Evolutionary conservation across 1,284 basidiomycete species (phyloP), one percentile per base, ranked within the genome.

Genomic region (Malassezia slooffiae): DNA sequence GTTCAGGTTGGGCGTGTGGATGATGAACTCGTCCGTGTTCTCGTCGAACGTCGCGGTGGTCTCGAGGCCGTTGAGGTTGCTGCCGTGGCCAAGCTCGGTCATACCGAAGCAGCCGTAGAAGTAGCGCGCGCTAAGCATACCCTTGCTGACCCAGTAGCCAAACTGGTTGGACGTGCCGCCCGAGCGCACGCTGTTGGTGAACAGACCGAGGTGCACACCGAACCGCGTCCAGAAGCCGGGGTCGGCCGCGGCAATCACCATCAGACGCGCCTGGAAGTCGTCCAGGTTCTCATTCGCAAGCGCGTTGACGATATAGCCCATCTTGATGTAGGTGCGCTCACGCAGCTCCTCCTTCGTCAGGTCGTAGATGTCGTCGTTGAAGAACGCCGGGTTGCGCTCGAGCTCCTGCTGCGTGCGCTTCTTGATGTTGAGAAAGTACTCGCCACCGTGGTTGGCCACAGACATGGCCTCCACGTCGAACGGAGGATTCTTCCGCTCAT

Each of bases 91-190:
- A 10, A 73, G 57, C 60, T 73, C 72, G 20, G 72, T 77, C 76
- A 78, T 77, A 41, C 74, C 75, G 48, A 77, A 77, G 65, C 76
- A 77, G 15, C 76, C 76, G 38, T 75, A 74, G 41, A 77, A 73
- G 26, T 74, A 74, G 55, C 76, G 75, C 33, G 75, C 63, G 5
- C 72, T 72, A 5, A 78, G 71, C 3, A 75, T 72, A 41, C 76
- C 76, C 50, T 74, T 72, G 41, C 75, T 73, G 52, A 76, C 71
- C 75, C 75, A 77, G 71, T 77, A 77, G 43, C 67, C 60, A 50
- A 71, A 68, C 53, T 72, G 71, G 50, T 66, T 68, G 7, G 62
- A 38, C 1, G 71, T 71, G 4, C 60, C 67, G 16, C 45, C 51
- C 20, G 55, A 55, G 20, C 58, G 53, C 26, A 58, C 50, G 38